A percentile compares a stretch with the other conserved stretches of the same genome.
Conservation (phyloP, 2,329 filamentous ascomycete genomes). For the Venturia aucupariae region DNA sequence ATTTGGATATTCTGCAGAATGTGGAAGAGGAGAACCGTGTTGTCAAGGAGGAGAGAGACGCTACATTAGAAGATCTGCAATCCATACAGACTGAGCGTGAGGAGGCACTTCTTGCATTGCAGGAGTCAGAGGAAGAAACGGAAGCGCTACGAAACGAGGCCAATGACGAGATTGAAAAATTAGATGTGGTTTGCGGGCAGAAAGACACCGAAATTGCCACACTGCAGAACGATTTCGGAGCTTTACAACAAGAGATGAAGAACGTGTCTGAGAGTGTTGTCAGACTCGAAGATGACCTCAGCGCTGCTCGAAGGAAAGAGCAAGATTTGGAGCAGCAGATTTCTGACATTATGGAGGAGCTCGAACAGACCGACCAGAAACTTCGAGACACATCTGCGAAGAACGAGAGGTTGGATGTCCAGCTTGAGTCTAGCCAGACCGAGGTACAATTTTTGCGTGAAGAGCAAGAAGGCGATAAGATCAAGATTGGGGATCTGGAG, state of each 20-base stretch:
- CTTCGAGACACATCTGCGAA: constrained; percentile 80
- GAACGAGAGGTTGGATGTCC: constrained; percentile 76
- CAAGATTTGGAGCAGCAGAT: constrained; percentile 76
- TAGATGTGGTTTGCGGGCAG: constrained; percentile 59
- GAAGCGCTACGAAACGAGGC: constrained; percentile 48
- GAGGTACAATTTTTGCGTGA: constrained; percentile 94
- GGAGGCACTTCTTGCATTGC: constrained; percentile 67
- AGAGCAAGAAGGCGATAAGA: constrained; percentile 95
- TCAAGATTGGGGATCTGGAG: constrained; percentile 91
- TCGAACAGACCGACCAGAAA: constrained; percentile 76
- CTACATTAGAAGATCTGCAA: constrained; percentile 69
- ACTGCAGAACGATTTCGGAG: constrained; percentile 70
- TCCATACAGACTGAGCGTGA: constrained; percentile 75
- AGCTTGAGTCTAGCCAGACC: constrained; percentile 83
- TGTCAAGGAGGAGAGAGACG: constrained; percentile 73
- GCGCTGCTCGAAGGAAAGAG: constrained; percentile 68
- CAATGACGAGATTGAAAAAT: constrained; percentile 47
- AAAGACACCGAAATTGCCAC: constrained; percentile 50
- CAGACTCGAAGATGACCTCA: constrained; percentile 80
- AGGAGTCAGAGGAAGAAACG: constrained; percentile 48
- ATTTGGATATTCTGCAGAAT: constrained; percentile 68
- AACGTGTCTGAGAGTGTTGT: constrained; percentile 80
- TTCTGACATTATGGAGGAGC: constrained; percentile 73
- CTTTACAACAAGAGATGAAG: constrained; percentile 90
- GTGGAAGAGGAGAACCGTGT: constrained; percentile 56